These are phyloP conservation scores for Leptographium wingfieldii DNA, from an alignment of 2,329 filamentous ascomycete genomes.

Conservation along the genomic window DNA sequence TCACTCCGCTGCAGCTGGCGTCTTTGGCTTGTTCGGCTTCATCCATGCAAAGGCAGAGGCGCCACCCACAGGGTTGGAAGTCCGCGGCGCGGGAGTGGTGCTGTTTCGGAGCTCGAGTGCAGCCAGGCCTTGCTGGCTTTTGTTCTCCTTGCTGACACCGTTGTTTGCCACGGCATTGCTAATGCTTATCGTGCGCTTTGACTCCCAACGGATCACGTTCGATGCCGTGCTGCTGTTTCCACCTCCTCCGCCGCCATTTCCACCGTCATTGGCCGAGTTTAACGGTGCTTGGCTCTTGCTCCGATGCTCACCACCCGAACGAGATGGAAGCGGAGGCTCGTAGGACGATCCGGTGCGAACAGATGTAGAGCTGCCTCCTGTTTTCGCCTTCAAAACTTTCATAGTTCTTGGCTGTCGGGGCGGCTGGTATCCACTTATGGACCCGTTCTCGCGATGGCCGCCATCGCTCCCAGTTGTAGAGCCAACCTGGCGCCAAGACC, in stretches of 20 bases:
- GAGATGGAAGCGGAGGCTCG: constrained; percentile 34
- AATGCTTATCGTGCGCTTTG: constrained; percentile 34
- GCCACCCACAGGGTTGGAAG: constrained; percentile 77
- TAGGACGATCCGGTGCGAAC: constrained; percentile 37
- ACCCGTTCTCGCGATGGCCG: constrained; percentile 36
- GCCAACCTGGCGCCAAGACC: constrained; percentile 53
- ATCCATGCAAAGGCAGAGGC: constrained; percentile 93
- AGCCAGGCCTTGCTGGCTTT: constrained; percentile 14
- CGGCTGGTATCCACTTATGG: constrained; percentile 57
- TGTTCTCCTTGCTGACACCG: constrained; percentile 23
- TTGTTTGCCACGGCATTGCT: constrained; percentile 20
- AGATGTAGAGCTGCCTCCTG: constrained; percentile 32
- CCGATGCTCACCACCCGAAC: constrained; percentile 35
- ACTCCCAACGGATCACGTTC: constrained; percentile 33
- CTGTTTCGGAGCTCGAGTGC: constrained; percentile 21
- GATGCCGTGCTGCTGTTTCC: constrained; percentile 1
- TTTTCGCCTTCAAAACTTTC: constrained; percentile 81
- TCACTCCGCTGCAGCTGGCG: constrained; percentile 23
- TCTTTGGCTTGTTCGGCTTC: constrained; percentile 41
- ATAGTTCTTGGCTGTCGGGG: constrained; percentile 57
- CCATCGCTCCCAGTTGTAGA: constrained; percentile 37
- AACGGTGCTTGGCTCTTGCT: constrained; percentile 36
- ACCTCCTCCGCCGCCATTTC: constrained; percentile 9
- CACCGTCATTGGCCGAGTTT: constrained; percentile 3
- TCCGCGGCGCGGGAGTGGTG: constrained; percentile 34